Conservation (phyloP, 164 flowering plant species). For the Sextonia rubra region DNA sequence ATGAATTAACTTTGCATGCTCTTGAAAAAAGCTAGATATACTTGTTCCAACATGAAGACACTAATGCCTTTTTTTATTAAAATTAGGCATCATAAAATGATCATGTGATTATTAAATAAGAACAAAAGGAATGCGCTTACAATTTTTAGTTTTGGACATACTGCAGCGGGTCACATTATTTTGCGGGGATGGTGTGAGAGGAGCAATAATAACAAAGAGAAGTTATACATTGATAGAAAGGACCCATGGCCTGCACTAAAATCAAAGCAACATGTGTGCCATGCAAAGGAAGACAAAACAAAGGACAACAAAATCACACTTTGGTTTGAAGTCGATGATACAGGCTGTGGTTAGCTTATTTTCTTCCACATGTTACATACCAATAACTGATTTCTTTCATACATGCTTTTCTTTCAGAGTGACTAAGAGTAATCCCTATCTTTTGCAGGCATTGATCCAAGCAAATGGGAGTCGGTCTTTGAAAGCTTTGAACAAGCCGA, state of each 20-base stretch:
- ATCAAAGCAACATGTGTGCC: conserved; percentile 44
- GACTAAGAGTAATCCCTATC: neutral
- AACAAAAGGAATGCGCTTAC: neutral
- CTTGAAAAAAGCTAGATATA: too few species aligned
- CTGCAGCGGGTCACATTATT: conserved; percentile 78
- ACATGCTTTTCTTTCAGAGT: neutral
- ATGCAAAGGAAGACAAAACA: conserved; percentile 33
- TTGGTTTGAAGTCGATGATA: conserved; percentile 94
- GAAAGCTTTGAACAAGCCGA: conserved; percentile 99
- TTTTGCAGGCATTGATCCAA: conserved; percentile 78
- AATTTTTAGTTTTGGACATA: conserved; percentile 8
- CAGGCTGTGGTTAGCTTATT: conserved; percentile 76
- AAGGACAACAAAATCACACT: conserved; percentile 58
- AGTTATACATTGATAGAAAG: conserved; percentile 30
- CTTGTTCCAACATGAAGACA: too few species aligned
- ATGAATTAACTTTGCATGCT: too few species aligned
- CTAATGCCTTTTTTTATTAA: neutral
- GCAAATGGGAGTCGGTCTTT: conserved; percentile 98
- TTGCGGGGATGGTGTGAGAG: conserved; percentile 87
- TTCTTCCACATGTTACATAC: neutral
- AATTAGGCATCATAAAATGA: neutral
- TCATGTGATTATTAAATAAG: neutral
- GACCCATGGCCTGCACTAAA: conserved; percentile 33
- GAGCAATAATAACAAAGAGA: conserved; percentile 20
- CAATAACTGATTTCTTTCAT: neutral